phyloP scores from a whole-genome alignment of 108 stramenopile genomes.

The Cyclotella cryptica region DNA sequence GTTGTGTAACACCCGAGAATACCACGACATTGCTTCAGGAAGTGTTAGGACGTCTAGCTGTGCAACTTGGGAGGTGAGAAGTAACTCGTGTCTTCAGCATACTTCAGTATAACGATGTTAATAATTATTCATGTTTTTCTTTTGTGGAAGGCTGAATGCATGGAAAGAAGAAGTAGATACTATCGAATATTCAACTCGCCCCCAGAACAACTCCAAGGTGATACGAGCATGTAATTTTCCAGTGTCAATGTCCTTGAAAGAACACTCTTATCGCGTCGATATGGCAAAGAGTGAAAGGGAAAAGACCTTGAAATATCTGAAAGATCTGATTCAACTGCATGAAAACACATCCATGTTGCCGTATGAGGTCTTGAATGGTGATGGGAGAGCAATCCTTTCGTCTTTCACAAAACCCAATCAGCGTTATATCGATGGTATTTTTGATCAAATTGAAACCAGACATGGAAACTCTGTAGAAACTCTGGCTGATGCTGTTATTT shows the following conservation, averaged over 20 bases:
- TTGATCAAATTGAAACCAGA: conserved; percentile 70
- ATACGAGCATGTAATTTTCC: conserved; percentile 25
- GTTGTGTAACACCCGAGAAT: conserved; percentile 3
- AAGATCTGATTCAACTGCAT: conserved; percentile 37
- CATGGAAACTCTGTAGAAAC: conserved; percentile 78
- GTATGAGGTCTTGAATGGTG: conserved; percentile 28
- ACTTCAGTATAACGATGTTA: not conserved
- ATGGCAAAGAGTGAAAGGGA: conserved; percentile 10
- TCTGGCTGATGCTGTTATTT: conserved; percentile 71
- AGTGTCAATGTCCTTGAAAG: conserved; percentile 22
- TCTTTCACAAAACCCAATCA: conserved; percentile 33
- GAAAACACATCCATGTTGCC: conserved; percentile 42
- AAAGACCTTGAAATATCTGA: conserved; percentile 31
- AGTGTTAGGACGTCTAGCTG: conserved; percentile 25
- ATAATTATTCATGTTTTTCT: not conserved
- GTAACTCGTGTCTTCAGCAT: not conserved
- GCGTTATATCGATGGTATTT: conserved; percentile 32
- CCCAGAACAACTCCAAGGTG: not conserved
- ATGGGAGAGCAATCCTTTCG: conserved; percentile 14
- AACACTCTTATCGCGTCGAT: conserved; percentile 7
- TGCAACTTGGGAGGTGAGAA: conserved; percentile 12
- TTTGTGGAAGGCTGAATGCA: not conserved
- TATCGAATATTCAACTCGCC: not conserved
- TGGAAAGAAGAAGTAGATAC: conserved; percentile 8
- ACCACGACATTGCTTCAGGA: conserved; percentile 20